Evolutionary conservation across 768 basidiomycete species (phyloP).

Genomic region (Amanita subjunquillea): DNA sequence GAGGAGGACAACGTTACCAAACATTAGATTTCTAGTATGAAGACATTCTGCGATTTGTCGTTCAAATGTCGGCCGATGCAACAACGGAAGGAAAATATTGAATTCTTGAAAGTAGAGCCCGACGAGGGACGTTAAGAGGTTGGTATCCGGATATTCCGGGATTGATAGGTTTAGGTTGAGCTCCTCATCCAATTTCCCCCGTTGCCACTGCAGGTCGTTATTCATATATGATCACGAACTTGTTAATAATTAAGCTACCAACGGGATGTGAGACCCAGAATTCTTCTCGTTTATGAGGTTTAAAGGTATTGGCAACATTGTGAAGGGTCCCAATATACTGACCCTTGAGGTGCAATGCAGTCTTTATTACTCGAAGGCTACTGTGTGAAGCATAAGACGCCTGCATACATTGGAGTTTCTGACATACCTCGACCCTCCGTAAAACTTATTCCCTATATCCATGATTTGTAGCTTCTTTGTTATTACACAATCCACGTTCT

Average conservation of each 20-base stretch:
- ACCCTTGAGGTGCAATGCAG: slow-evolving; percentile 47
- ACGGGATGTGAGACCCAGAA: slow-evolving; percentile 42
- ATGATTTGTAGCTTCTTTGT: slow-evolving; percentile 24
- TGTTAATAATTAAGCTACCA: slow-evolving; percentile 10
- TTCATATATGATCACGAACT: neutral
- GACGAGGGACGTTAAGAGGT: slow-evolving; percentile 44
- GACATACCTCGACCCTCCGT: slow-evolving; percentile 34
- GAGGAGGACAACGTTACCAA: slow-evolving; percentile 42
- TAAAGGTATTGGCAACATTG: neutral
- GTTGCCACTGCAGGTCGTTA: slow-evolving; percentile 21
- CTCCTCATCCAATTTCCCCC: slow-evolving; percentile 12
- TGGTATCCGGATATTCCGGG: slow-evolving; percentile 40
- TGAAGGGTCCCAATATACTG: slow-evolving; percentile 26
- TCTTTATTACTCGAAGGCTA: slow-evolving; percentile 39
- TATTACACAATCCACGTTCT: slow-evolving; percentile 13
- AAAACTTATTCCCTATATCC: slow-evolving; percentile 33
- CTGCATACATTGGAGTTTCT: neutral
- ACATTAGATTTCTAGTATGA: slow-evolving; percentile 38
- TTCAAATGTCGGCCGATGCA: slow-evolving; percentile 68
- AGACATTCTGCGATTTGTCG: slow-evolving; percentile 33
- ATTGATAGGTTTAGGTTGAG: slow-evolving; percentile 12
- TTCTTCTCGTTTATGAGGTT: slow-evolving; percentile 26
- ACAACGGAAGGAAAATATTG: slow-evolving; percentile 49
- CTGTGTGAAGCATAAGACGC: slow-evolving; percentile 16
- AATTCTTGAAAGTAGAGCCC: slow-evolving; percentile 51